Evolutionary conservation across 2,329 filamentous ascomycete genomes (phyloP), one percentile per base, ranked within the genome.

Genomic region (Curvularia eragrostidis): DNA sequence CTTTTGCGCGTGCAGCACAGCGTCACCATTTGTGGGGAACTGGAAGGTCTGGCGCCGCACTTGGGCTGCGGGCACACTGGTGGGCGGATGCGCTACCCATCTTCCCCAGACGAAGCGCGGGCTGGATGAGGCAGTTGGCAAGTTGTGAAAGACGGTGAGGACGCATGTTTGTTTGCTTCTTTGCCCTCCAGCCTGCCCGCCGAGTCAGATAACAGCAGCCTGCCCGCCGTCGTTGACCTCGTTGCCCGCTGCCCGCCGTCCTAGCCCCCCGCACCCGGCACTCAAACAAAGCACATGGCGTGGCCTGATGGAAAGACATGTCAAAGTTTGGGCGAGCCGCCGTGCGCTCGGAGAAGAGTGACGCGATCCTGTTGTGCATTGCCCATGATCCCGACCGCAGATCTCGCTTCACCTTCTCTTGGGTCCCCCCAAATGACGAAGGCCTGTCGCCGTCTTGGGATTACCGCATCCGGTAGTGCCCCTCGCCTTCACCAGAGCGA

Each of bases 1-100:
- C 54, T 58, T 61, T 58, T 62, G 63, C 61, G 63, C 63, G 66
- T 18, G 57, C 63, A 64, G 61, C 58, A 49, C 65, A 68, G 64
- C 71, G 72, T 75, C 73, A 75, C 70, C 68, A 67, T 70, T 74
- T 70, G 70, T 73, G 71, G 72, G 69, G 69, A 61, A 52, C 63
- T 60, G 59, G 62, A 63, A 67, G 56, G 63, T 69, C 41, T 64
- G 55, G 64, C 69, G 65, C 63, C 59, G 47, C 56, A 58, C 59
- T 63, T 60, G 59, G 56, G 48, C 64, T 64, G 57, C 57, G 55
- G 56, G 58, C 66, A 63, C 57, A 63, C 63, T 59, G 58, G 56
- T 55, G 63, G 48, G 57, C 70, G 72, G 72, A 73, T 68, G 68
- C 67, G 54, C 70, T 66, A 66, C 65, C 63, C 58, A 36, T 43